phyloP scores from a whole-genome alignment of 2,329 filamentous ascomycete species.

The Domatiomyces globalis region DNA sequence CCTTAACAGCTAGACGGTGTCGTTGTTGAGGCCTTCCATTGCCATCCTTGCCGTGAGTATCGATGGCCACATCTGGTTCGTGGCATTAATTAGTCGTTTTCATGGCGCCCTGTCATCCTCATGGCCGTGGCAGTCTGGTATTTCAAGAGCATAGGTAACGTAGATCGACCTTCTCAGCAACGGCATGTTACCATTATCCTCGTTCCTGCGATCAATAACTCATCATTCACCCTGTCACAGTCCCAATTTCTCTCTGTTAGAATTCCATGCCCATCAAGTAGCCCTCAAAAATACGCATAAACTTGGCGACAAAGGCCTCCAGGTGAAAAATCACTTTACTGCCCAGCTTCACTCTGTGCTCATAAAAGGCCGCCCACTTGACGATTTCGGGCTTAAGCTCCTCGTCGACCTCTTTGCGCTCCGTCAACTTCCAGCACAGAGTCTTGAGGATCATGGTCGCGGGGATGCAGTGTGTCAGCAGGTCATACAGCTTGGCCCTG shows the following conservation, averaged over 20 bases:
- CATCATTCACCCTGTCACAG: too few relatives aligned
- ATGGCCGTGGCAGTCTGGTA: not conserved
- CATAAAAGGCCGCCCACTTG: conserved; percentile 93
- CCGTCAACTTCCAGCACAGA: conserved; percentile 81
- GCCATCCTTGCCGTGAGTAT: not conserved
- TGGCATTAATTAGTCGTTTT: not conserved
- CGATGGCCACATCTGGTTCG: too few relatives aligned
- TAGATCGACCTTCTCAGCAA: not conserved
- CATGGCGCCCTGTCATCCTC: not conserved
- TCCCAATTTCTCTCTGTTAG: too few relatives aligned
- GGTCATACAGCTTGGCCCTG: conserved; percentile 86
- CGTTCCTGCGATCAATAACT: too few relatives aligned
- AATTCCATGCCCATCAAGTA: conserved; percentile 33
- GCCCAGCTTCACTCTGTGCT: conserved; percentile 82
- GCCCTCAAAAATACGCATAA: conserved; percentile 93
- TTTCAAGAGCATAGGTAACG: not conserved
- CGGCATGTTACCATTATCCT: too few relatives aligned
- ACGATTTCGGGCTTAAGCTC: conserved; percentile 81
- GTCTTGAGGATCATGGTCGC: conserved; percentile 89
- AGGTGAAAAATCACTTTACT: conserved; percentile 95
- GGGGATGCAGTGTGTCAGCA: conserved; percentile 93
- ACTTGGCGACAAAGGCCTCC: conserved; percentile 96
- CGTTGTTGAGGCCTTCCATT: not conserved
- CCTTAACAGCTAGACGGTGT: conserved; percentile 30
- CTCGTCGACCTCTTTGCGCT: conserved; percentile 59